Base-by-base conservation (phyloP, 305 asterid species). In the Lippia alba region DNA sequence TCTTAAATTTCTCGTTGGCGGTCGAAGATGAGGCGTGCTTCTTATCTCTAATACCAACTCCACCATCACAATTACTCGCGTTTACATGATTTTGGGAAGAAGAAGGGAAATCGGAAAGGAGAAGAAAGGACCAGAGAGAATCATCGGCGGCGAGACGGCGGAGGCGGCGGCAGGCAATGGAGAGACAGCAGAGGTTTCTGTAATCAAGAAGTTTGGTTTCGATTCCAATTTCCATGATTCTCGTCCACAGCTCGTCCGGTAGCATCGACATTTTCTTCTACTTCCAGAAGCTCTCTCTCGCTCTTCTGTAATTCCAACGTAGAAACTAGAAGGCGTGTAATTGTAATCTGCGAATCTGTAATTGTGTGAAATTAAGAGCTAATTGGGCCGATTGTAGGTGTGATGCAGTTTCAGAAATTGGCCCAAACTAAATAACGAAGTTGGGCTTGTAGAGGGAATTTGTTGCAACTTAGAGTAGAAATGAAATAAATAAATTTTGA, bases 191-290 rank as follows among this genome's bases (percentile, higher is more conserved):
- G 39, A 93, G 78, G 66, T 64, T 82, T 78, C 74, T 84, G 89
- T 73, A 79, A 73, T 56, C 84, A 20, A 93, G 74, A 46, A 64
- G 44, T 24, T 77, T 80, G 15, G 59, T 41, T 63, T 78, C 77
- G 15, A 83, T 66, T 69, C 97, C 98, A 14, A 81, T 78, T 83
- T 93, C 96, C 66, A 93, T 61, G 12, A 91, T 83, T 75, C 83
- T 79, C 60, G 86, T 66, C 97, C 96, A 91, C 60, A 93, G 66
- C 76, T 91, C 98, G 76, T 93, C 96, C 8, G 97, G 97, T 17
- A 93, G 76, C 66, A 54, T 67, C 83, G 87, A 80, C 86, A 83
- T 82, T 5, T 6, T 32, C 55, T 56, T 49, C 54, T 1, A 39
- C 64, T 53, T 62, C 72, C 51, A 19, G 51, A 6, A 32, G 12